These are phyloP conservation scores for Dispira simplex DNA, from an alignment of 192 early-diverging fungal genomes.

Conservation along the genomic window DNA sequence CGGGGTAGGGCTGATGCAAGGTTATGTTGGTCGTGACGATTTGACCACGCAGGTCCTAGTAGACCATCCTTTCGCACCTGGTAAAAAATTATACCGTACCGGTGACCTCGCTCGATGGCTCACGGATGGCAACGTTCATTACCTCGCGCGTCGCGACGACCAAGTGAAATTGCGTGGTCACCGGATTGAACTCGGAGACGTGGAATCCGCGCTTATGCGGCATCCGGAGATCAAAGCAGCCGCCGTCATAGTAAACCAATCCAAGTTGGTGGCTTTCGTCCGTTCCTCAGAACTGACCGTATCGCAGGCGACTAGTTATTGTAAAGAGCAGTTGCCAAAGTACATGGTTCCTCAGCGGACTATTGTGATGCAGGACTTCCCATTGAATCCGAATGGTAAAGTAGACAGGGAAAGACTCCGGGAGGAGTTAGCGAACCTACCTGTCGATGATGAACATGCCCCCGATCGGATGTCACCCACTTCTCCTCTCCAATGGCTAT, in stretches of 20 bases:
- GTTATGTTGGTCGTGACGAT: not conserved
- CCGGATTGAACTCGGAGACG: not conserved
- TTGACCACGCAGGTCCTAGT: not conserved
- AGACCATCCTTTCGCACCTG: not conserved
- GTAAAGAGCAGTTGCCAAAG: not conserved
- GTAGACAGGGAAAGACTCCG: not conserved
- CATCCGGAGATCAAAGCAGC: not conserved
- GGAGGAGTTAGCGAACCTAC: not conserved
- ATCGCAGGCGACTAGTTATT: too few species aligned
- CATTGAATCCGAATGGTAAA: not conserved
- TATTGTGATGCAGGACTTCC: not conserved
- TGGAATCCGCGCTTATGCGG: not conserved
- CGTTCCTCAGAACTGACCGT: not conserved
- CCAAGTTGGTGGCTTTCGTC: not conserved
- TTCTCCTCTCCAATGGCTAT: too few species aligned
- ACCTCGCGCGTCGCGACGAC: not conserved
- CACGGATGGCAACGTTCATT: not conserved
- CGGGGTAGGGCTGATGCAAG: not conserved
- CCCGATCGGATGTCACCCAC: not conserved
- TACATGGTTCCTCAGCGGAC: not conserved
- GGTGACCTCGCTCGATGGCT: constrained; percentile 3
- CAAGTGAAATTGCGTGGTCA: not conserved
- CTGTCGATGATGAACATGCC: not conserved
- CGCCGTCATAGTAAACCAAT: not conserved
- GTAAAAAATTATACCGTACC: not conserved